Conservation (phyloP, 2,329 filamentous ascomycete species). For the Escovopsis sp. region DNA sequence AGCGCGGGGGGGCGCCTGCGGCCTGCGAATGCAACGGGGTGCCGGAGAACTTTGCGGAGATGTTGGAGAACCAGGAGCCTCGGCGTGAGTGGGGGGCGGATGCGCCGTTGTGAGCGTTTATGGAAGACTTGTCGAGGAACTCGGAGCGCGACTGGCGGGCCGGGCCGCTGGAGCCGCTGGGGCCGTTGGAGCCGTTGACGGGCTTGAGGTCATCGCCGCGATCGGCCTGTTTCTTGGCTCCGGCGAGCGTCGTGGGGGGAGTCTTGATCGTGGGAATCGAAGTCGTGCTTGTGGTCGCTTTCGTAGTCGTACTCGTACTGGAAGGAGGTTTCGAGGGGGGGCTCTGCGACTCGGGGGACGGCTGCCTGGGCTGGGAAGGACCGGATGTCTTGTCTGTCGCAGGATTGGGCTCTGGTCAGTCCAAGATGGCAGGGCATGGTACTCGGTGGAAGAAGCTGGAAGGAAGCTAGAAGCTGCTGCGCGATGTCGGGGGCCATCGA, state of each 20-base stretch:
- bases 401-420: slow-evolving; percentile 11
- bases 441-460: slow-evolving; percentile 7
- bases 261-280: too few species aligned
- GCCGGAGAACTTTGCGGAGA: slow-evolving; percentile 82
- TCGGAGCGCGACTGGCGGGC: slow-evolving; percentile 17
- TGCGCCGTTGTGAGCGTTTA: slow-evolving; percentile 8
- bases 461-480: too few species aligned
- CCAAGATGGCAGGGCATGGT: not conserved
- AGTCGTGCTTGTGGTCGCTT: too few species aligned
- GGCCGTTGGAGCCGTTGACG: slow-evolving; percentile 10
- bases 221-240: slow-evolving; percentile 9
- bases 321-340: slow-evolving; percentile 9
- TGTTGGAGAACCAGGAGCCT: slow-evolving; percentile 83
- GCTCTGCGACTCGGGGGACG: slow-evolving; percentile 15
- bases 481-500: too few species aligned
- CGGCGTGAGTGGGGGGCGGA: slow-evolving; percentile 36
- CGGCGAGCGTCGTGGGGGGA: too few species aligned
- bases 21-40: slow-evolving; percentile 22
- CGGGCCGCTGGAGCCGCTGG: slow-evolving; percentile 8
- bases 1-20: slow-evolving; percentile 12
- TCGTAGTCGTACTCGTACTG: slow-evolving; percentile 13
- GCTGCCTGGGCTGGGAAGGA: slow-evolving; percentile 17
- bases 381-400: slow-evolving; percentile 11
- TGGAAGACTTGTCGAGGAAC: slow-evolving; percentile 19
- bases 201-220: slow-evolving; percentile 9